Evolutionary conservation across 1,139 yeast genomes (phyloP).

Genomic region (Hyphopichia wangnamkhiaoensis): DNA sequence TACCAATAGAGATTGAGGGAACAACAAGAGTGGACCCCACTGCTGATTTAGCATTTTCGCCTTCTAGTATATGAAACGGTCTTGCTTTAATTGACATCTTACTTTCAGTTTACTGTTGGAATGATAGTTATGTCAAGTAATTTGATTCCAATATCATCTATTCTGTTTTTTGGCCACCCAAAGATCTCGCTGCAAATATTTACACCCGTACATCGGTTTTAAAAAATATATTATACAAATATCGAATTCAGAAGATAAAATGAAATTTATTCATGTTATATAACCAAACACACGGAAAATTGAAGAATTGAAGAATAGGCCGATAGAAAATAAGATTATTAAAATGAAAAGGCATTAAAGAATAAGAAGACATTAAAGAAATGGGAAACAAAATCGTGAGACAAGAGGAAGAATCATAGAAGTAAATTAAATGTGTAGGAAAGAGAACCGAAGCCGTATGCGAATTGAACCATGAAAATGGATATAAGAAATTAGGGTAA

Average conservation of each 20-base stretch:
- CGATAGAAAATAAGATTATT: too few relatives aligned
- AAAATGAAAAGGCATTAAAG: too few relatives aligned
- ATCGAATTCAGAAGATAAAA: neutral
- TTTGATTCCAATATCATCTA: neutral
- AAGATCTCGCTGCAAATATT: neutral
- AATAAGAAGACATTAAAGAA: too few relatives aligned
- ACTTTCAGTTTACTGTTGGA: neutral
- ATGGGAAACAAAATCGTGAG: too few relatives aligned
- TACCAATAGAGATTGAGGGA: conserved; percentile 85
- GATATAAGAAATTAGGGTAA: neutral
- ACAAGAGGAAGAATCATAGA: too few relatives aligned
- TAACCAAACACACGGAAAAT: neutral
- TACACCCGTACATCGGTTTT: conserved; percentile 1
- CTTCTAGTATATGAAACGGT: neutral
- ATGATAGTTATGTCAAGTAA: neutral
- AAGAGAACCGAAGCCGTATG: neutral
- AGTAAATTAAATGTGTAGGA: too few relatives aligned
- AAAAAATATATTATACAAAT: too few relatives aligned
- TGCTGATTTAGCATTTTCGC: neutral
- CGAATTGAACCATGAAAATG: neutral
- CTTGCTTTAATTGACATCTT: neutral
- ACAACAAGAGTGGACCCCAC: conserved; percentile 46
- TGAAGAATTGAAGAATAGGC: neutral
- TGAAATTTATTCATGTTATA: neutral
- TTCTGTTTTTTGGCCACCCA: conserved; percentile 1